Evolutionary conservation across 2,329 filamentous ascomycete species (phyloP).

Genomic region (Biscogniauxia sp.): DNA sequence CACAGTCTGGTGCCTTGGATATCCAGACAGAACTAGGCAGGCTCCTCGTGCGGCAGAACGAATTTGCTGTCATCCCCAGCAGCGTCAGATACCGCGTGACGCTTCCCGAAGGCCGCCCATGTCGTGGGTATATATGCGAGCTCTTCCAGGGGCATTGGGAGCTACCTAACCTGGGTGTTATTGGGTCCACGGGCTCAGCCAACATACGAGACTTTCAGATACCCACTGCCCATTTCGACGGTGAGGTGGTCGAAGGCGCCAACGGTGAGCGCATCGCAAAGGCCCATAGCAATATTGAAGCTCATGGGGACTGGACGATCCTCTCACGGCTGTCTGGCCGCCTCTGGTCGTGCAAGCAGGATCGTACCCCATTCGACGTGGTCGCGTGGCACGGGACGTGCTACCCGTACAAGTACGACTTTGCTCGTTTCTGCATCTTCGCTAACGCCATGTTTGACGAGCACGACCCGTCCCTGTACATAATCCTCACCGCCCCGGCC

Average conservation of each 20-base stretch:
- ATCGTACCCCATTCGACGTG: constrained; percentile 74
- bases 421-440: constrained; percentile 73
- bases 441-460: constrained; percentile 74
- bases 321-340: constrained; percentile 26
- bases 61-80: constrained; percentile 74
- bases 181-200: constrained; percentile 72
- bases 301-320: constrained; percentile 6
- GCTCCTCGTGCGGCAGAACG: constrained; percentile 72
- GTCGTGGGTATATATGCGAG: constrained; percentile 71
- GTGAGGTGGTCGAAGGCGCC: constrained; percentile 46
- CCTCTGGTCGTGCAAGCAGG: constrained; percentile 63
- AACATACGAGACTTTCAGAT: constrained; percentile 74
- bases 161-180: constrained; percentile 70
- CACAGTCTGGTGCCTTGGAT: constrained; percentile 71
- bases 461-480: constrained; percentile 76
- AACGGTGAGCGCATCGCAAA: constrained; percentile 44
- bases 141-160: constrained; percentile 70
- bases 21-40: constrained; percentile 75
- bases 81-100: constrained; percentile 71
- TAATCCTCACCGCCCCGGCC: constrained; percentile 64
- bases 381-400: constrained; percentile 81
- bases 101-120: constrained; percentile 57
- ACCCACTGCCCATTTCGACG: constrained; percentile 66
- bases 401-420: constrained; percentile 79
- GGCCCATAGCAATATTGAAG: neutral